Conservation (phyloP, 495 filamentous ascomycete genomes). For the Lasiosphaeria miniovina region DNA sequence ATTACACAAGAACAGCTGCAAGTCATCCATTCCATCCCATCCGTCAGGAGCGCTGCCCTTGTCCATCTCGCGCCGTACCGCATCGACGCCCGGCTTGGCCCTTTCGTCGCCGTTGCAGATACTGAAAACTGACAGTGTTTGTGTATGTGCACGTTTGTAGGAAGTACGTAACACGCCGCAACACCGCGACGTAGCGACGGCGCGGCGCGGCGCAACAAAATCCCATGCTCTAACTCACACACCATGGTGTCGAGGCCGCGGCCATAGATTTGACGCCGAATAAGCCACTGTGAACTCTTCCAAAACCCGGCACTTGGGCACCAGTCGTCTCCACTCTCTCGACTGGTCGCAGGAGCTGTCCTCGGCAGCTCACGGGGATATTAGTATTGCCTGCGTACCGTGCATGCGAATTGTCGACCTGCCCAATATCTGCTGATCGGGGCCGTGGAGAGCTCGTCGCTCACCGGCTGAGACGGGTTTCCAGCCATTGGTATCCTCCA, state of each 20-base stretch:
- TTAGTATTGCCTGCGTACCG: conserved; percentile 16
- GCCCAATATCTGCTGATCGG: background rate
- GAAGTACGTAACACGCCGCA: too few species aligned
- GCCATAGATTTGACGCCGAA: background rate
- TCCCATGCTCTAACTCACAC: background rate
- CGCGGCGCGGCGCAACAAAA: background rate
- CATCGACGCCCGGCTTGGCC: background rate
- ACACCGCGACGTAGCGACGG: background rate
- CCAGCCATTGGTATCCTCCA: background rate
- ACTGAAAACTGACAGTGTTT: too few species aligned
- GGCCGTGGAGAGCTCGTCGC: background rate
- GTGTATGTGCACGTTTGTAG: too few species aligned
- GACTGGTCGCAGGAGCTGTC: conserved; percentile 13
- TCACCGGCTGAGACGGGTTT: background rate
- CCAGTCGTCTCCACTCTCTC: background rate
- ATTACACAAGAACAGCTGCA: conserved; percentile 1
- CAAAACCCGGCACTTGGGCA: background rate
- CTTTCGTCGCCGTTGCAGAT: too few species aligned
- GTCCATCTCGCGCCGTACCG: background rate
- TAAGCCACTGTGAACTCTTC: conserved; percentile 1
- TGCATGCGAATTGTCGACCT: conserved; percentile 1
- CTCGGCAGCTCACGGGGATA: conserved; percentile 2
- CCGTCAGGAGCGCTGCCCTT: background rate
- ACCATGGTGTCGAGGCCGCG: background rate
- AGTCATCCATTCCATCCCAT: conserved; percentile 1